These are phyloP conservation scores for Pythium dissotocum DNA, from an alignment of 352 stramenopile species.

Conservation along the genomic window DNA sequence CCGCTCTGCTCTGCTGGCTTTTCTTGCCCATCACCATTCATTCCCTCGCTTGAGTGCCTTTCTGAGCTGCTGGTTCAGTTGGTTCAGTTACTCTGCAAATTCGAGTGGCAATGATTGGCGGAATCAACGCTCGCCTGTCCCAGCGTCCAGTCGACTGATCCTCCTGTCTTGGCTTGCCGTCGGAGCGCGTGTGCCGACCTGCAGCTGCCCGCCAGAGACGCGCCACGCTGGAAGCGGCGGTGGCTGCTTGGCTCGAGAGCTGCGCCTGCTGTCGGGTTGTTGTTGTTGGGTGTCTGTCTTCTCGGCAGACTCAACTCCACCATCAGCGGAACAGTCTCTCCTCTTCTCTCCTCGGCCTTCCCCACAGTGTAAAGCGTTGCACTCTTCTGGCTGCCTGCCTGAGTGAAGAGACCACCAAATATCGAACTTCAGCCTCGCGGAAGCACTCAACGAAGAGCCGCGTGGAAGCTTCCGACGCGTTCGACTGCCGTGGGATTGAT, in stretches of 20 bases:
- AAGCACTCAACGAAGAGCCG: not conserved
- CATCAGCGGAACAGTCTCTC: no score
- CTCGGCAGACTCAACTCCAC: not conserved
- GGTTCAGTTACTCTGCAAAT: no score
- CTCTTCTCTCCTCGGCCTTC: no score
- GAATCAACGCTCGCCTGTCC: not conserved
- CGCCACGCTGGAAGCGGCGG: not conserved
- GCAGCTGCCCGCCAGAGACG: slow-evolving; percentile 1
- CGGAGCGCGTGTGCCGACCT: not conserved
- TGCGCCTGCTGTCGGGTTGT: not conserved
- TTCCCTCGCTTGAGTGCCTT: not conserved
- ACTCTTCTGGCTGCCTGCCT: no score
- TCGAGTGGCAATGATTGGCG: no score
- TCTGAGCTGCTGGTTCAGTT: not conserved
- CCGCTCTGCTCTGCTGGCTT: not conserved
- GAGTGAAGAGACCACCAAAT: not conserved
- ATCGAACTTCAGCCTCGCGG: not conserved
- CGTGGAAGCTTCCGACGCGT: no score
- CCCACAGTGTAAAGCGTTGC: no score
- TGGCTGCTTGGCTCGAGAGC: not conserved
- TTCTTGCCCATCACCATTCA: not conserved
- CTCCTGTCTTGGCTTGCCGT: not conserved
- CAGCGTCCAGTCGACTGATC: not conserved
- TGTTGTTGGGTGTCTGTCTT: not conserved
- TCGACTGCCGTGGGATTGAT: not conserved